Base-by-base conservation (phyloP, 768 basidiomycete species). In the Boletus tylopilopsis region DNA sequence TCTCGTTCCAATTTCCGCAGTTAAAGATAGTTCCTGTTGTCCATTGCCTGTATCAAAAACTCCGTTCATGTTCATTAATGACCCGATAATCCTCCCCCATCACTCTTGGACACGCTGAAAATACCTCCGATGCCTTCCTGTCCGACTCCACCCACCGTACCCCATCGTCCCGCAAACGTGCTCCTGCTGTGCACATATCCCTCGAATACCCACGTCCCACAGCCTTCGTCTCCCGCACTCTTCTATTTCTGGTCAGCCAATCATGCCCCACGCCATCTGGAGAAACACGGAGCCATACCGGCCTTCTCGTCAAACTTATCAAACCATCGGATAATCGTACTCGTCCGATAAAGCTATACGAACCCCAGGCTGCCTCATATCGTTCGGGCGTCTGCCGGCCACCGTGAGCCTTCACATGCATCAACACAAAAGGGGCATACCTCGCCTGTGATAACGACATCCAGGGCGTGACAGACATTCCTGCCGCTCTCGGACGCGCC, bases 321-420 rank as follows among this genome's bases (percentile, higher is more conserved):
- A 73, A 64, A 16, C 86, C 87, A 61, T 85, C 80, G 33, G 71
- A 70, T 23, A 69, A 51, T 29, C 77, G 71, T 38, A 87, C 73
- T 22, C 78, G 70, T 42, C 87, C 87, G 11, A 72, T 70, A 59
- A 83, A 80, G 49, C 64, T 74, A 64, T 78, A 87, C 11, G 79
- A 78, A 5, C 81, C 84, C 85, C 87, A 90, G 8, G 82, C 81
- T 33, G 71, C 69, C 50, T 81, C 80, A 47, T 81, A 78, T 40
- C 73, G 72, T 40, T 58, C 66, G 38, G 75, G 68, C 2, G 83
- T 85, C 83, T 85, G 51, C 23, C 6, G 37, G 39, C 25, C 16
- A 51, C 25, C 60, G 68, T 67, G 57, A 69, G 61, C 35, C 53
- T n/a, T 25, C 33, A 37, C 6, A 52, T 54, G 7, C 59, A 54